Evolutionary conservation across 305 asterid genomes (phyloP).

Genomic region (Striga hermonthica): DNA sequence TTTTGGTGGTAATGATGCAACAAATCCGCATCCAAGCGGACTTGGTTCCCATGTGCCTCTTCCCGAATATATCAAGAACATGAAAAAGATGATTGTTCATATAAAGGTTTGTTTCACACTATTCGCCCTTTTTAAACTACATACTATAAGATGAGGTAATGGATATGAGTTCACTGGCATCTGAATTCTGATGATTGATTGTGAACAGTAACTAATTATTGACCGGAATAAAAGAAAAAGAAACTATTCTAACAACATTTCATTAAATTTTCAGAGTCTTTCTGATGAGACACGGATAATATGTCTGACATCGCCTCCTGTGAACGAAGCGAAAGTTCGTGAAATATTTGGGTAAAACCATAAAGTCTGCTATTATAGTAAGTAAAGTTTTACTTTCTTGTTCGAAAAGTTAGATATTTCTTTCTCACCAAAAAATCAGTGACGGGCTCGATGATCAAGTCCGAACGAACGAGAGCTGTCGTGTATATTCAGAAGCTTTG

Average conservation of each 20-base stretch:
- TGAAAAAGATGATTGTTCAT: constrained; percentile 68
- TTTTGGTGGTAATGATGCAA: constrained; percentile 85
- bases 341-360: constrained; percentile 38
- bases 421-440: constrained; percentile 25
- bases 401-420: not conserved
- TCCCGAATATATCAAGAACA: constrained; percentile 72
- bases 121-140: no score
- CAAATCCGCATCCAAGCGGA: constrained; percentile 63
- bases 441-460: constrained; percentile 30
- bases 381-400: not conserved
- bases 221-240: no score
- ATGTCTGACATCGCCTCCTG: constrained; percentile 53
- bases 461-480: constrained; percentile 44
- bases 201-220: no score
- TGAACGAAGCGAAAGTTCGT: constrained; percentile 40
- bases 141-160: no score
- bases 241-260: no score
- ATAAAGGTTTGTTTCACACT: no score
- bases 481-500: constrained; percentile 46
- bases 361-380: not conserved
- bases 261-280: constrained; percentile 35
- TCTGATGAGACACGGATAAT: constrained; percentile 39
- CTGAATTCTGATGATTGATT: no score
- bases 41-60: constrained; percentile 79
- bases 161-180: no score